Base-by-base conservation (phyloP, 1,139 yeast species). In the Williopsis jadinii region DNA sequence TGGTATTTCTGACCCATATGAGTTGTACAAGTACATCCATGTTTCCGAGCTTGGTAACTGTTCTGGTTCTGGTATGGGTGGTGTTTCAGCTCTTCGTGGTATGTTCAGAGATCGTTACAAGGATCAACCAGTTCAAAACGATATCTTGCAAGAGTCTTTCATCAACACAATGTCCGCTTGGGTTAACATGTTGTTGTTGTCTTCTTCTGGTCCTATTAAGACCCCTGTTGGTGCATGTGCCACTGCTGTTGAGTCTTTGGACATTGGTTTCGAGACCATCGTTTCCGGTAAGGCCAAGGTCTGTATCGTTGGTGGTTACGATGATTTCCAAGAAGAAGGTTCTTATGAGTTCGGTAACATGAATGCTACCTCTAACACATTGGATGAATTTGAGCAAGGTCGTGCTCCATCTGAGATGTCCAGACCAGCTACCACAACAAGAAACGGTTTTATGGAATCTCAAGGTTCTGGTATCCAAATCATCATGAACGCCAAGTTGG, bases 201-300 rank as follows among this genome's bases (percentile, higher is more conserved):
- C 97, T 24, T 84, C 97, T n/a, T 86, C 97, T 47, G 98, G 98
- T 69, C 98, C 98, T 49, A 88, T 90, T 65, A 90, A 90, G 77
- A 92, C 98, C 28, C 97, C 98, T 43, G 98, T 92, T 46, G 98
- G 96, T 71, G 98, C 98, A 38, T 92, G 98, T 75, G 98, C 98
- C 40, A 92, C 98, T 54, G 94, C 98, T 45, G 84, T 94, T 50
- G 98, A 92, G 72, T 92, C 98, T 48, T 87, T 94, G 54, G 98
- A 92, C 63, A 77, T 78, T 59, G 98, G 97, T 77, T 79, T 84
- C 55, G 98, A 92, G 70, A 85, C 96, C 41, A 88, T 92, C 57
- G 68, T 84, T 57, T 70, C 87, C 41, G 96, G 96, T 54, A 88
- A 90, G 68, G 98, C 98, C 46, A 88, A 87, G 77, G 79, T 92